Evolutionary conservation across 306 rosid species (phyloP).

Genomic region (Castanea mollissima): DNA sequence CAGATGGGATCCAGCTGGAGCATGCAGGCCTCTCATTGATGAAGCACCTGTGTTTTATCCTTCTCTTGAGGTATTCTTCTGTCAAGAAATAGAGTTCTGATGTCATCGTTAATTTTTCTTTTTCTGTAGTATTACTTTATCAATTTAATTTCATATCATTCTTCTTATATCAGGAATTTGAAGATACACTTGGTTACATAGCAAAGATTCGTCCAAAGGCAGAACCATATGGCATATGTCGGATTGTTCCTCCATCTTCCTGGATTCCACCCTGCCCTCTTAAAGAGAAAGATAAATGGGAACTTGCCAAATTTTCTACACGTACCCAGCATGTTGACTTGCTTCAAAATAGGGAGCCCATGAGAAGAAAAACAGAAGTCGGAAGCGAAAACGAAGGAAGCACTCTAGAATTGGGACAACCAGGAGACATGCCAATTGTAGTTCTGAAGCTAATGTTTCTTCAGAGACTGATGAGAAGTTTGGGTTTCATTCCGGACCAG

Average conservation of each 20-base stretch:
- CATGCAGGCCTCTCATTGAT: conserved; percentile 70
- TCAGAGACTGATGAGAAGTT: conserved; percentile 68
- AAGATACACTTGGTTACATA: conserved; percentile 78
- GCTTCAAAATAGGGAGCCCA: conserved; percentile 96
- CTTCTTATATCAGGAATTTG: conserved; percentile 63
- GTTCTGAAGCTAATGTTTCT: conserved; percentile 51
- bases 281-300: conserved; percentile 78
- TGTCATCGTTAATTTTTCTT: background rate
- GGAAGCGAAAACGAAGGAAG: conserved; percentile 72
- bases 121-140: conserved; percentile 3
- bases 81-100: background rate
- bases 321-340: conserved; percentile 88
- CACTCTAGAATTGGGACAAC: conserved; percentile 55
- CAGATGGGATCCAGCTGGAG: conserved; percentile 74
- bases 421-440: conserved; percentile 41
- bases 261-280: conserved; percentile 94
- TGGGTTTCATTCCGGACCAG: conserved; percentile 80
- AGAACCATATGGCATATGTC: conserved; percentile 83
- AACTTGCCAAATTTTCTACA: conserved; percentile 70
- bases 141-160: conserved; percentile 1
- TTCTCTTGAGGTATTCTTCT: conserved; percentile 55
- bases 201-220: conserved; percentile 79
- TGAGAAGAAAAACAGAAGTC: conserved; percentile 76
- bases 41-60: conserved; percentile 95
- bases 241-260: conserved; percentile 88